Conservation (phyloP, 2,329 filamentous ascomycete species). For the Diaporthe humulicola region DNA sequence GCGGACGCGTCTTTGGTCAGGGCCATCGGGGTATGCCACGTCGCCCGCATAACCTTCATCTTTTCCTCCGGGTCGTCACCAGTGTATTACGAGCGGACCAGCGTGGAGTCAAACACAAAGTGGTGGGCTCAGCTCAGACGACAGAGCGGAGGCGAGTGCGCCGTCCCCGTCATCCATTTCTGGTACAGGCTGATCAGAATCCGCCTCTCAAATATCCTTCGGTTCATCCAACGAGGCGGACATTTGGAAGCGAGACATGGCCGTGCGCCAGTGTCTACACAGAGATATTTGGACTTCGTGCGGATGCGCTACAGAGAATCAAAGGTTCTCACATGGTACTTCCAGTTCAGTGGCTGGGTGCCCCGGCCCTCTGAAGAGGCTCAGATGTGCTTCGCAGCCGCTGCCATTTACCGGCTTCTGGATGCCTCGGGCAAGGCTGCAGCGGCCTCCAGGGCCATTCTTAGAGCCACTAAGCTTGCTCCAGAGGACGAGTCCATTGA, state of each 20-base stretch:
- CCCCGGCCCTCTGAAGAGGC: neutral
- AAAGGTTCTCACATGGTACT: neutral
- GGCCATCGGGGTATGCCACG: neutral
- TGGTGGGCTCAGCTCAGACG: neutral
- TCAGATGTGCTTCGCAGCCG: neutral
- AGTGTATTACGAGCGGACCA: too few relatives aligned
- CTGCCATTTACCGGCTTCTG: neutral
- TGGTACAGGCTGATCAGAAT: neutral
- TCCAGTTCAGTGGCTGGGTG: neutral
- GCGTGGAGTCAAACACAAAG: neutral
- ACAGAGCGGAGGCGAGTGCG: neutral
- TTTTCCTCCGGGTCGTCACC: neutral
- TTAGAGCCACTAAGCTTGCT: neutral
- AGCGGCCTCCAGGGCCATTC: neutral
- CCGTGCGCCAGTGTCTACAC: neutral
- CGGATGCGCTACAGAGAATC: fast-evolving
- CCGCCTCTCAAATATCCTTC: neutral
- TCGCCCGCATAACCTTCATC: neutral
- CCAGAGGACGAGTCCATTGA: neutral
- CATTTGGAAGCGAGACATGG: neutral
- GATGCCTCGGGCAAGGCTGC: neutral
- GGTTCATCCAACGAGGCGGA: neutral
- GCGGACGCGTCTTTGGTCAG: neutral
- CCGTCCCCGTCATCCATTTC: neutral
- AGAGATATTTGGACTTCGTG: neutral